Evolutionary conservation across 2,329 filamentous ascomycete genomes (phyloP).

Genomic region (Aaosphaeria pasadenensis): DNA sequence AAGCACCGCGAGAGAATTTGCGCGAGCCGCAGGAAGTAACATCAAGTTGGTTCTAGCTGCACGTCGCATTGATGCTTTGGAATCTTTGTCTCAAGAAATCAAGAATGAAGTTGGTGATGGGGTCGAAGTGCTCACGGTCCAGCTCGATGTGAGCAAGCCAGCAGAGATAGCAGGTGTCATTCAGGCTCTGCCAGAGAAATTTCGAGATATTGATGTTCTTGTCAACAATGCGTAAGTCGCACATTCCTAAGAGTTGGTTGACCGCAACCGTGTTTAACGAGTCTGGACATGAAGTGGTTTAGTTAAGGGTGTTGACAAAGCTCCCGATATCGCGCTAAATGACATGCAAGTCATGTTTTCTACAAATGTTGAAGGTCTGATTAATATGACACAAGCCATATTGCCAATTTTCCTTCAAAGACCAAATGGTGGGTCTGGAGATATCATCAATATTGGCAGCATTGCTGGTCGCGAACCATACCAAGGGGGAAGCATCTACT

Average conservation of each 20-base stretch:
- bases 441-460: constrained; percentile 89
- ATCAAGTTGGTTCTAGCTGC: constrained; percentile 81
- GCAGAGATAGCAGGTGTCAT: constrained; percentile 71
- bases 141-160: constrained; percentile 77
- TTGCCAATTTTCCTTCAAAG: constrained; percentile 70
- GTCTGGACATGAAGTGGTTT: constrained; percentile 52
- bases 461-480: constrained; percentile 76
- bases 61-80: constrained; percentile 71
- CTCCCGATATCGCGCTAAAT: constrained; percentile 72
- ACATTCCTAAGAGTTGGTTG: not conserved
- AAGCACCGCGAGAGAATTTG: constrained; percentile 78
- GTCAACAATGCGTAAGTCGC: not conserved
- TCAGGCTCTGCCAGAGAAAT: constrained; percentile 70
- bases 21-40: constrained; percentile 71
- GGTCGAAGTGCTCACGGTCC: constrained; percentile 73
- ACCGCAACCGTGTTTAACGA: not conserved
- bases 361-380: constrained; percentile 86
- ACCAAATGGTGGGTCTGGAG: constrained; percentile 68
- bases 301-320: constrained; percentile 82
- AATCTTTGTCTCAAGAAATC: constrained; percentile 71
- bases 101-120: constrained; percentile 66
- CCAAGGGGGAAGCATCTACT: constrained; percentile 82
- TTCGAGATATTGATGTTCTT: constrained; percentile 65
- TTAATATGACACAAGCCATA: constrained; percentile 89
- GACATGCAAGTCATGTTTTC: constrained; percentile 81